phyloP scores from a whole-genome alignment of 352 stramenopile genomes.

The Pythium dissimile region DNA sequence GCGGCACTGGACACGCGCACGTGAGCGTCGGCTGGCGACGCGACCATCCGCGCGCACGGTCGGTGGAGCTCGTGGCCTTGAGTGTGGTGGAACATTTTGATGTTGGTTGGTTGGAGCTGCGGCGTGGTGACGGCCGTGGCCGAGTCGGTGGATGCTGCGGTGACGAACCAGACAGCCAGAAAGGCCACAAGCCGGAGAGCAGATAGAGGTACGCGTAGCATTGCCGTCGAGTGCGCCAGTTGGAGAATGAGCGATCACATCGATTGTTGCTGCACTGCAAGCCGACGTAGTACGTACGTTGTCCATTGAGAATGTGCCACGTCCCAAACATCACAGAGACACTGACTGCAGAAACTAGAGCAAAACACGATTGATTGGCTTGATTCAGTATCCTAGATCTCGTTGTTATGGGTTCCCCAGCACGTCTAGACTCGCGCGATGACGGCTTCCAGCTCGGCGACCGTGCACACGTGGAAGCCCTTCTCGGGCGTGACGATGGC shows the following conservation, averaged over 20 bases:
- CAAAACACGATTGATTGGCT: constrained; percentile 6
- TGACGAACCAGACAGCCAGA: too few relatives aligned
- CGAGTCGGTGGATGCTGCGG: too few relatives aligned
- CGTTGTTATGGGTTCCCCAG: neutral
- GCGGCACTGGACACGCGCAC: neutral
- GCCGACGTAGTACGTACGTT: too few relatives aligned
- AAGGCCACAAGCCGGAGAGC: too few relatives aligned
- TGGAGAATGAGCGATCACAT: too few relatives aligned
- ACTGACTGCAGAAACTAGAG: constrained; percentile 17
- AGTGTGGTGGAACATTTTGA: neutral
- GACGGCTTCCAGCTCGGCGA: constrained; percentile 91
- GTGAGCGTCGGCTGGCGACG: neutral
- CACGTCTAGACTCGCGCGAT: constrained; percentile 83
- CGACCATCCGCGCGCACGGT: neutral
- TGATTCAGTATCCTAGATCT: constrained; percentile 21
- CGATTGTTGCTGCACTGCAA: too few relatives aligned
- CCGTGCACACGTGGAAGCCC: constrained; percentile 95
- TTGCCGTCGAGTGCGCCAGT: too few relatives aligned
- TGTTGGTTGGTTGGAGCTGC: neutral
- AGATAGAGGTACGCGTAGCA: too few relatives aligned
- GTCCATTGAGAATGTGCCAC: neutral
- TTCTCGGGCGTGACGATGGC: constrained; percentile 93
- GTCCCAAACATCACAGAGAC: constrained; percentile 4
- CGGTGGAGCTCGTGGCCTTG: neutral
- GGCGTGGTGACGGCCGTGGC: too few relatives aligned